phyloP scores from a whole-genome alignment of 371 early-diverging fungal species.

The Mortierella sp. region DNA sequence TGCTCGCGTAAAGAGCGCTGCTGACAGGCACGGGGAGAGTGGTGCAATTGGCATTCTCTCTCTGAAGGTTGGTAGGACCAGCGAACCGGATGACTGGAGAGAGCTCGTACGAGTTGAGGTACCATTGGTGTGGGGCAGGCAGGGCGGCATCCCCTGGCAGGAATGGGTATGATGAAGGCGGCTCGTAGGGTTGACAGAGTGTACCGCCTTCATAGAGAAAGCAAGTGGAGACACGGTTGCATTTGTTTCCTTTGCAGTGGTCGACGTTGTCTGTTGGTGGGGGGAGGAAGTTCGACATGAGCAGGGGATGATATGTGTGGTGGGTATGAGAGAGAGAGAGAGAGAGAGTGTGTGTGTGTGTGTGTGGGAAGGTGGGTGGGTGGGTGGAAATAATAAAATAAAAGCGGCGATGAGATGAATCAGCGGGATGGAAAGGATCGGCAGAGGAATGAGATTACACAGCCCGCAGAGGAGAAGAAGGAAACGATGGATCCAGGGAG shows the following conservation, averaged over 20 bases:
- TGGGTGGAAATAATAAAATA: not conserved
- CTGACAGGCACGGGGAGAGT: conserved; percentile 27
- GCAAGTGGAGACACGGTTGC: conserved; percentile 5
- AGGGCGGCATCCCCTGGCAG: not conserved
- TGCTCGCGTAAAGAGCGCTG: not conserved
- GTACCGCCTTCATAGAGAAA: conserved; percentile 25
- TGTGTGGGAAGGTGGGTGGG: not conserved
- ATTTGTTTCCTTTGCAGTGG: conserved; percentile 10
- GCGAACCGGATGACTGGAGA: conserved; percentile 37
- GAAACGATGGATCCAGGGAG: no score
- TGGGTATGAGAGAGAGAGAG: not conserved
- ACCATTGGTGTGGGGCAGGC: conserved; percentile 30
- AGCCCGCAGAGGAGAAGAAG: no score
- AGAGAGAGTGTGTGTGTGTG: not conserved
- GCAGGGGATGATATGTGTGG: not conserved
- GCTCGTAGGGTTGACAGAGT: conserved; percentile 22
- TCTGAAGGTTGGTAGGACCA: conserved; percentile 22
- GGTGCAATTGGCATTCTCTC: conserved; percentile 27
- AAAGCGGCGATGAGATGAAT: not conserved
- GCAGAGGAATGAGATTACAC: no score
- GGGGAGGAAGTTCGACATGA: conserved; percentile 21
- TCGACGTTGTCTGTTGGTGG: conserved; percentile 20
- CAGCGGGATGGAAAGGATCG: no score
- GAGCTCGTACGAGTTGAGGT: conserved; percentile 17
- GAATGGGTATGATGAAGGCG: conserved; percentile 8